Conservation (phyloP, 768 basidiomycete genomes). For the Leucogyrophana mollusca region DNA sequence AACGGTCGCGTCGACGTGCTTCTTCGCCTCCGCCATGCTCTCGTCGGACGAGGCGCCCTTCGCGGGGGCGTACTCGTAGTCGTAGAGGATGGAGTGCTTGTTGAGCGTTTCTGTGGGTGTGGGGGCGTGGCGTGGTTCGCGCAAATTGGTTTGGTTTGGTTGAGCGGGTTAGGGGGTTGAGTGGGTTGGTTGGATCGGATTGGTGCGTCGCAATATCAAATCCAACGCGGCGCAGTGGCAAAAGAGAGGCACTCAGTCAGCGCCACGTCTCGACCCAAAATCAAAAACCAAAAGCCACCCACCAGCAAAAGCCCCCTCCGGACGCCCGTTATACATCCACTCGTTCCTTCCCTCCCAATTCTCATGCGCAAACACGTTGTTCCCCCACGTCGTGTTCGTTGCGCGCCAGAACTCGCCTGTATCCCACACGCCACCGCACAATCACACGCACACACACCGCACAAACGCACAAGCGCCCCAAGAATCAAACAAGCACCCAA, state of each 20-base stretch:
- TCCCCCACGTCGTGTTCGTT: conserved; percentile 83
- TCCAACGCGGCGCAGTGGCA: no score
- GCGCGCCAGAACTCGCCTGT: conserved; percentile 47
- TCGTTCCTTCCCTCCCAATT: conserved; percentile 76
- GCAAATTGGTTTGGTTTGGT: no score
- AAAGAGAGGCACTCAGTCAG: no score
- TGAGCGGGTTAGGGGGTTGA: no score
- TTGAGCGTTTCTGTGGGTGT: conserved; percentile 3
- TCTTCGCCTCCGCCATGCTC: conserved; percentile 69
- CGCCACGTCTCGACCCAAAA: no score
- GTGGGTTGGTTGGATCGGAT: no score
- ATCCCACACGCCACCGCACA: conserved; percentile 7
- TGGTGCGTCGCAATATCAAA: no score
- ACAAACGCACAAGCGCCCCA: background rate
- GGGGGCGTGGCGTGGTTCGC: conserved; percentile 5
- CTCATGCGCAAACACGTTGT: conserved; percentile 94
- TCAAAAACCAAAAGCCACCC: background rate
- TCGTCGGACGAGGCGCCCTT: conserved; percentile 47
- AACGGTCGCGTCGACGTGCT: conserved; percentile 83
- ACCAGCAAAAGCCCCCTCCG: conserved; percentile 40
- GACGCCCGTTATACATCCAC: conserved; percentile 77
- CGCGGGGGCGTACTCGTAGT: conserved; percentile 75
- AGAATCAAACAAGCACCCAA: conserved; percentile 7
- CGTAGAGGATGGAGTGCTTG: conserved; percentile 40
- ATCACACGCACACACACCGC: conserved; percentile 12